phyloP scores from a whole-genome alignment of 2,329 filamentous ascomycete genomes.

The Fusarium albidum region DNA sequence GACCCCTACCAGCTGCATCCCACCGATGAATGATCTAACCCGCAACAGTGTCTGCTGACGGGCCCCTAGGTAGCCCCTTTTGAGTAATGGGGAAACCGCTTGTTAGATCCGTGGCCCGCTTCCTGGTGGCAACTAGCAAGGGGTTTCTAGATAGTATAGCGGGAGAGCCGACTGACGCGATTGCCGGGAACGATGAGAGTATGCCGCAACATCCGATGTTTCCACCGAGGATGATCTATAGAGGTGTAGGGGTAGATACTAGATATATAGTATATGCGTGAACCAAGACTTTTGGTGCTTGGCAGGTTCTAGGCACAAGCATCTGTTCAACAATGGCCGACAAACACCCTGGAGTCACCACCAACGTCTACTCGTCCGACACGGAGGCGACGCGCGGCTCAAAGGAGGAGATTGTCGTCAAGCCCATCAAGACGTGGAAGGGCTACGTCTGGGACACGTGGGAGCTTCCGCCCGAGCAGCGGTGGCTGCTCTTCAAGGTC shows the following conservation, averaged over 20 bases:
- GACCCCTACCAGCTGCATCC: too few relatives aligned
- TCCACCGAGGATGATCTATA: not conserved
- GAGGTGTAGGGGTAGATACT: too few relatives aligned
- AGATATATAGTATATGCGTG: too few relatives aligned
- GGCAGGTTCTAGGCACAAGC: too few relatives aligned
- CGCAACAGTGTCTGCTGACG: too few relatives aligned
- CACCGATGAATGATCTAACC: too few relatives aligned
- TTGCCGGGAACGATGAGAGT: conserved; percentile 28
- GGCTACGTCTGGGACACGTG: conserved; percentile 49
- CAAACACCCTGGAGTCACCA: not conserved
- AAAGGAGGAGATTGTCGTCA: conserved; percentile 3
- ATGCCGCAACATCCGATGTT: conserved; percentile 4
- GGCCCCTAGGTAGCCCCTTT: too few relatives aligned
- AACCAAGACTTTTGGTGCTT: too few relatives aligned
- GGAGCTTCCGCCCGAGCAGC: conserved; percentile 44
- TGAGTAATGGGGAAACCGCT: too few relatives aligned
- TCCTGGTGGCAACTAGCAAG: too few relatives aligned
- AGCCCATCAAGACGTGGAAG: conserved; percentile 41
- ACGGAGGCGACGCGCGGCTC: not conserved
- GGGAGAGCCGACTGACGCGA: conserved; percentile 29
- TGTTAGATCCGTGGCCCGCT: too few relatives aligned
- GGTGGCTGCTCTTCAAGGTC: conserved; percentile 45
- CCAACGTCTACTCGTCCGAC: not conserved
- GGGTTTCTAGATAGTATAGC: not conserved
- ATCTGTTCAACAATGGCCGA: not conserved